phyloP scores from a whole-genome alignment of 1,139 yeast species.

The Yamadazyma oceani region DNA sequence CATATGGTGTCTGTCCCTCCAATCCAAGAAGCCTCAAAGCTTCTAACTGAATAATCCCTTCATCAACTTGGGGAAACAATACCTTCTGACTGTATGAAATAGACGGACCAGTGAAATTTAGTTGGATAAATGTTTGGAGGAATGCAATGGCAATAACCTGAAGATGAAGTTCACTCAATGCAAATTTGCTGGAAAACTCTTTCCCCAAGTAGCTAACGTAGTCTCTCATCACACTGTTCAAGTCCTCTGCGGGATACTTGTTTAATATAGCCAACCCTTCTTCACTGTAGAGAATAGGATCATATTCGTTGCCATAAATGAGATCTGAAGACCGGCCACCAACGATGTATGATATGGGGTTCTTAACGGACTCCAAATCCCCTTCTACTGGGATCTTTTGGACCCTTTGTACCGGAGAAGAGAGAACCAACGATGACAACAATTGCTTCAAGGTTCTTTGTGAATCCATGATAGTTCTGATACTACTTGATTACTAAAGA shows the following conservation, averaged over 20 bases:
- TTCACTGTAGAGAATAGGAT: conserved; percentile 15
- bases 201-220: conserved; percentile 20
- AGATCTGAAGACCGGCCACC: conserved; percentile 29
- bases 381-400: conserved; percentile 1
- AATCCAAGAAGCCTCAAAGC: conserved; percentile 43
- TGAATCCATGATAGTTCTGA: neutral
- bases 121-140: conserved; percentile 69
- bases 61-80: conserved; percentile 33
- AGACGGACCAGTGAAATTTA: conserved; percentile 84
- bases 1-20: conserved; percentile 66
- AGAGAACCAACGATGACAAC: conserved; percentile 16
- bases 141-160: conserved; percentile 54
- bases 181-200: neutral
- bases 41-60: conserved; percentile 28
- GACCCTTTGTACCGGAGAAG: conserved; percentile 10
- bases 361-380: conserved; percentile 6
- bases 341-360: conserved; percentile 14
- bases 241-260: conserved; percentile 21
- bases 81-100: conserved; percentile 37
- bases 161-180: conserved; percentile 22
- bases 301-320: conserved; percentile 18
- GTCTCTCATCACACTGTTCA: conserved; percentile 20
- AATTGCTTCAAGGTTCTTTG: conserved; percentile 8
- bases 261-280: conserved; percentile 14
- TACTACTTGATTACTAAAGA: neutral